These are phyloP conservation scores for Wickerhamomyces queroliae DNA, from an alignment of 805 yeast genomes.

Conservation along the genomic window DNA sequence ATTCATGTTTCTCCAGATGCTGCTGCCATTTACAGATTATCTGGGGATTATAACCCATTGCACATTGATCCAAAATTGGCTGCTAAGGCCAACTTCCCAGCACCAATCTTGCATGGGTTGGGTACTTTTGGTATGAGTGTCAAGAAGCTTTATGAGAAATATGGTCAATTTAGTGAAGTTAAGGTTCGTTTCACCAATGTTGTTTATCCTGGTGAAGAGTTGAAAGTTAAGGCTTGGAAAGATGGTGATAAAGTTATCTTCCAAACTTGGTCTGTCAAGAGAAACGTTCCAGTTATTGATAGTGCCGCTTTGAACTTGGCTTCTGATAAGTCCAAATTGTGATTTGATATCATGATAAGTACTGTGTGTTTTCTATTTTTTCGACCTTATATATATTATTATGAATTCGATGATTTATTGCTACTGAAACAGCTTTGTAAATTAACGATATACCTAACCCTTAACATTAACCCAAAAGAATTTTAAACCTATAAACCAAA, in stretches of 20 bases:
- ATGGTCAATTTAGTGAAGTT: slow-evolving; percentile 75
- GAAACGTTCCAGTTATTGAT: slow-evolving; percentile 72
- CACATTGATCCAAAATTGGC: slow-evolving; percentile 94
- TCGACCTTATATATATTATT: background rate
- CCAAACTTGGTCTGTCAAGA: slow-evolving; percentile 77
- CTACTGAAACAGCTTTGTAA: background rate
- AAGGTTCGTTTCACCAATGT: slow-evolving; percentile 88
- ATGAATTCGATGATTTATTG: background rate
- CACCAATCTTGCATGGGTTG: slow-evolving; percentile 91
- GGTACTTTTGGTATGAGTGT: slow-evolving; percentile 80
- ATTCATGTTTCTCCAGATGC: slow-evolving; percentile 61
- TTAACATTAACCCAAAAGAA: no score
- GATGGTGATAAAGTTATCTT: slow-evolving; percentile 57
- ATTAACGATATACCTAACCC: no score
- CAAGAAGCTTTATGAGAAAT: slow-evolving; percentile 71
- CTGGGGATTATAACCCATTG: slow-evolving; percentile 93
- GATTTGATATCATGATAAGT: slow-evolving; percentile 1
- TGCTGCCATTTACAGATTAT: slow-evolving; percentile 85
- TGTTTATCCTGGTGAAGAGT: slow-evolving; percentile 92
- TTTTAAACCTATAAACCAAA: no score
- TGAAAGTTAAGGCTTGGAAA: slow-evolving; percentile 82
- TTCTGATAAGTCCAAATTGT: slow-evolving; percentile 25
- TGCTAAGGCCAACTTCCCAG: slow-evolving; percentile 74
- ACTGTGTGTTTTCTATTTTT: background rate
- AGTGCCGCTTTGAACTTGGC: slow-evolving; percentile 76